Evolutionary conservation across 208 protist species (phyloP), one percentile per base, ranked within the genome.

Genomic region (Trypanosoma rangeli): DNA sequence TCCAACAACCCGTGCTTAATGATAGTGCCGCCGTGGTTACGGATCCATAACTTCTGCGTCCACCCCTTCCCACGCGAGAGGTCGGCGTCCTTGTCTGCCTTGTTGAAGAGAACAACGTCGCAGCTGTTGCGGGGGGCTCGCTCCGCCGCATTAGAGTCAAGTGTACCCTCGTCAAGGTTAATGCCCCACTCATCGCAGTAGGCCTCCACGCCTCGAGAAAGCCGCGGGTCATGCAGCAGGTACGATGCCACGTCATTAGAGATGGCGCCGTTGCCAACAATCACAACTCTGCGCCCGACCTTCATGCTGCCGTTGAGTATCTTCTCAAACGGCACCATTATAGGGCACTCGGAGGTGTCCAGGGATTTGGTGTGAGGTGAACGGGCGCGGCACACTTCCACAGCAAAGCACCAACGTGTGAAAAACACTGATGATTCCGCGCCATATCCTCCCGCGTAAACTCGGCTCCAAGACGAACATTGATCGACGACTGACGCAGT

Each of bases 161-260:
- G 4, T 12, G 53, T 77, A 26, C 89, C 89, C 24, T 74, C 66
- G 22, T 92, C 85, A n/a, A 96, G 69, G 70, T 94, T 77, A 28
- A 96, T 79, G 22, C 90, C 90, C 86, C 88, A 96, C 68, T 96
- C 90, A 57, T 87, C 85, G 24, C 89, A 70, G 55, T 85, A 96
- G 31, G 78, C 73, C 22, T 86, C 64, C 0, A 86, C 70, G 58
- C 78, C 76, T 33, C 90, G 87, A 22, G 86, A 87, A n/a, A 96
- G 86, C 33, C 86, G 78, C 52, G 77, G 87, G 58, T 96, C 87
- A 68, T 96, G 90, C 35, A 96, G 76, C 5, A 96, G 73, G 60
- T 84, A 96, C 5, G 87, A 93, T 2, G 90, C 81, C 12, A 96
- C 86, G 68, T 96, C 90, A 73, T 92, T 80, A 7, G 90, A 79